phyloP scores from a whole-genome alignment of 1,139 yeast species.

The Zygosaccharomyces sapae region DNA sequence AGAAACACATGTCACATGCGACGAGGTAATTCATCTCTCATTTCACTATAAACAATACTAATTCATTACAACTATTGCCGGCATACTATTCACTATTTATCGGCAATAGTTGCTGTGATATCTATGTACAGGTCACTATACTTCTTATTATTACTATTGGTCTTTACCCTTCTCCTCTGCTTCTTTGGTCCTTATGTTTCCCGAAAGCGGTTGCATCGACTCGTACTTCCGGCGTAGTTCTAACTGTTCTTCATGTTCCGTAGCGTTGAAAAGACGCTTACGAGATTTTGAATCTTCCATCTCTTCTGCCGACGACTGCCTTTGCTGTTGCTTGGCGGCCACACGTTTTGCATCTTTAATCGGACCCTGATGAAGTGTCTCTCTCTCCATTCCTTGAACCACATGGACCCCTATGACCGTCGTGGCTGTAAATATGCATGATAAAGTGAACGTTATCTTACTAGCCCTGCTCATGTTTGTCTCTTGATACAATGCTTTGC shows the following conservation, averaged over 20 bases:
- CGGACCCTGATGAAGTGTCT: slow-evolving; percentile 72
- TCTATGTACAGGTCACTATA: slow-evolving; percentile 6
- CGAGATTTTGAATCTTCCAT: slow-evolving; percentile 35
- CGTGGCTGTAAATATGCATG: slow-evolving; percentile 52
- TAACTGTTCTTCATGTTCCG: slow-evolving; percentile 74
- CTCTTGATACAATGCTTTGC: slow-evolving; percentile 30
- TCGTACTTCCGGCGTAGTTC: slow-evolving; percentile 60
- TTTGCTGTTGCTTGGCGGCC: slow-evolving; percentile 44
- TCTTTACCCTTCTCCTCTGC: slow-evolving; percentile 20
- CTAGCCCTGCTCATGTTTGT: slow-evolving; percentile 79
- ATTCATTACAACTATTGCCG: too few species aligned
- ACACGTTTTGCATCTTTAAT: slow-evolving; percentile 68
- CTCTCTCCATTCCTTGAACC: slow-evolving; percentile 63
- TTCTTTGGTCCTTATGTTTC: slow-evolving; percentile 38
- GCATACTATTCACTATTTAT: too few species aligned
- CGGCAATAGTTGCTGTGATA: too few species aligned
- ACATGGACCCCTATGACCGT: slow-evolving; percentile 65
- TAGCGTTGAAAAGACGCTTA: slow-evolving; percentile 52
- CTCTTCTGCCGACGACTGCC: slow-evolving; percentile 35
- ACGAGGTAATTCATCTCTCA: too few species aligned
- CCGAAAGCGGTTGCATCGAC: slow-evolving; percentile 62
- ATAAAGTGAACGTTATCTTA: slow-evolving; percentile 59
- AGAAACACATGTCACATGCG: slow-evolving; percentile 2
- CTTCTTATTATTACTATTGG: slow-evolving; percentile 1
- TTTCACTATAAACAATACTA: too few species aligned